A percentile compares a stretch with the other conserved stretches of the same genome.
phyloP scores from a whole-genome alignment of 2,329 filamentous ascomycete species.

The Nemania abortiva region DNA sequence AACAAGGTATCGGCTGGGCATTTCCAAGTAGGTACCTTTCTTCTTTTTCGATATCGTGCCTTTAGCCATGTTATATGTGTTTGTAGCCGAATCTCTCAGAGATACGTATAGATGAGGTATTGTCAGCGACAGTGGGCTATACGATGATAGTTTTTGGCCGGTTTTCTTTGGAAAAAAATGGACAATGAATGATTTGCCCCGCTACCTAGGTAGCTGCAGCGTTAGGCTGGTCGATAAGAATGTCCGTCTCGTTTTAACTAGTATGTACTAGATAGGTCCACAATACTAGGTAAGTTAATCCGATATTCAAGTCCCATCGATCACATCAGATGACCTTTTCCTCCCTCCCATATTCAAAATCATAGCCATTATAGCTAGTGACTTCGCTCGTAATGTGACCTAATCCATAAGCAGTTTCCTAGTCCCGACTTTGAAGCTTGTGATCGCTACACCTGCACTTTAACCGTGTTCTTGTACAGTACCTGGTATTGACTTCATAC shows the following conservation, averaged over 20 bases:
- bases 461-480: neutral
- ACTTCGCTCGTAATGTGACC: neutral
- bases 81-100: neutral
- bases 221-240: no score
- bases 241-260: no score
- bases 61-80: constrained; percentile 51
- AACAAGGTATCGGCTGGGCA: neutral
- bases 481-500: no score
- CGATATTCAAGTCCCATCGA: neutral
- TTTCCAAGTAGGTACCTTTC: constrained; percentile 44
- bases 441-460: neutral
- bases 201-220: neutral
- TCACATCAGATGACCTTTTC: neutral
- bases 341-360: no score
- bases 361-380: no score
- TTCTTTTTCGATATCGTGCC: constrained; percentile 51
- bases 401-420: neutral
- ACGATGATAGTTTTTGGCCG: neutral
- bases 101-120: neutral
- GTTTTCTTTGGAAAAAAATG: neutral
- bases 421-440: neutral
- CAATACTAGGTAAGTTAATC: no score
- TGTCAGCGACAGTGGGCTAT: neutral
- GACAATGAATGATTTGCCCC: constrained; percentile 25
- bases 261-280: no score